Base-by-base conservation (phyloP, 2,329 filamentous ascomycete genomes). In the Aureobasidium sp. region DNA sequence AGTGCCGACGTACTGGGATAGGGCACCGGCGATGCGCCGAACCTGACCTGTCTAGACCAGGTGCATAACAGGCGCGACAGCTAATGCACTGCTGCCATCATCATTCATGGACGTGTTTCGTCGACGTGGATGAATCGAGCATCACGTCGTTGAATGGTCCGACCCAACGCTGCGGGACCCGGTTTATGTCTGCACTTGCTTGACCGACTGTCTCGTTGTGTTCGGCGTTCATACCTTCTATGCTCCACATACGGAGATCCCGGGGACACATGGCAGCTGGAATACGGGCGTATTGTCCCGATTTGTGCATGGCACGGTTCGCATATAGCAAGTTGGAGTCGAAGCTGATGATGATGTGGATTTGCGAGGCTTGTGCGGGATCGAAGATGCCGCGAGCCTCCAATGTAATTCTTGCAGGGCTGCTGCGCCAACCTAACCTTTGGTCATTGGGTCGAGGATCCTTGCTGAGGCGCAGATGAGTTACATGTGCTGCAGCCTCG, bases 261-360 rank as follows among this genome's bases (percentile, higher is more conserved):
- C 54, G 54, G 39, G 14, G 42, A 48, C 54, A 58, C 39, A 47
- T 58, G 54, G 54, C 54, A 58, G 54, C 54, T 58, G 54, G 54
- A 27, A 48, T 58, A 47, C 54, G 54, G 54, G 17, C 54, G 54
- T 48, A 48, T 12, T 47, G 14, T 27, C 54, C 42, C 54, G 17
- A 57, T 57, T 44, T 57, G 53, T 57, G 53, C 53, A 27, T 35
- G 39, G 52, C 39, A 57, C 53, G 29, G 27, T 27, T 44, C 39
- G 53, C 39, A 44, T 40, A 33, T 39, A 22, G 29, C 12, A 44
- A 45, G 53, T 45, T 19, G 22, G 53, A 45, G n/a, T 57, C n/a
- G 33, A 17, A 44, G 50, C 33, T 53, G 52, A 45, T 57, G 52
- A 45, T 57, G 53, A 57, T 57, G 29, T 57, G 39, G 39, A 45